Evolutionary conservation across 352 stramenopile genomes (phyloP).

Genomic region (Phytophthora cryptogea): DNA sequence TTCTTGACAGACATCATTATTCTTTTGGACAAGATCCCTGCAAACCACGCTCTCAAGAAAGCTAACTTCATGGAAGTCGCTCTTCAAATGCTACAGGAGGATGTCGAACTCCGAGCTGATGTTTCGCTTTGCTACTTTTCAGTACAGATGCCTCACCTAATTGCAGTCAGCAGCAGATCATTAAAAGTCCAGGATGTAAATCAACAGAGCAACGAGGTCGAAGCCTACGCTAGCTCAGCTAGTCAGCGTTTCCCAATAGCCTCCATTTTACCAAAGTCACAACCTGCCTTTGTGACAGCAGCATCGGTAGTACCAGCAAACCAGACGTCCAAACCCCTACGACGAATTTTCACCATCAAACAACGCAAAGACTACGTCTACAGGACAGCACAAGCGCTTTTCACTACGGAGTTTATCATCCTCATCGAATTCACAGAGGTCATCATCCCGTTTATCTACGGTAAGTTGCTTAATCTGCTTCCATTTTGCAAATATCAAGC

Average conservation of each 20-base stretch:
- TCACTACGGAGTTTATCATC: conserved; percentile 38
- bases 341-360: conserved; percentile 6
- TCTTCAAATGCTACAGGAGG: conserved; percentile 21
- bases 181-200: conserved; percentile 5
- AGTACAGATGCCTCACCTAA: neutral
- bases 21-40: conserved; percentile 16
- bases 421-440: conserved; percentile 46
- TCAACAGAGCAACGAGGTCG: conserved; percentile 1
- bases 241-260: neutral
- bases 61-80: conserved; percentile 27
- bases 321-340: neutral
- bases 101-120: conserved; percentile 4
- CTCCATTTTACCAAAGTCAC: conserved; percentile 10
- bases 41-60: conserved; percentile 11
- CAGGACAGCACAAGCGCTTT: conserved; percentile 29
- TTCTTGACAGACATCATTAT: conserved; percentile 10
- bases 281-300: conserved; percentile 7
- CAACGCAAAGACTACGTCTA: conserved; percentile 20
- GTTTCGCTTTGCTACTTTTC: conserved; percentile 13
- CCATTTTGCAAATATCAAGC: neutral
- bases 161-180: neutral
- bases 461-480: conserved; percentile 14
- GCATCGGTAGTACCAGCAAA: neutral
- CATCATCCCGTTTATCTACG: conserved; percentile 41
- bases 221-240: neutral